A percentile compares a stretch with the other conserved stretches of the same genome.
phyloP scores from a whole-genome alignment of 108 stramenopile species.

The Hondaea fermentalgiana region DNA sequence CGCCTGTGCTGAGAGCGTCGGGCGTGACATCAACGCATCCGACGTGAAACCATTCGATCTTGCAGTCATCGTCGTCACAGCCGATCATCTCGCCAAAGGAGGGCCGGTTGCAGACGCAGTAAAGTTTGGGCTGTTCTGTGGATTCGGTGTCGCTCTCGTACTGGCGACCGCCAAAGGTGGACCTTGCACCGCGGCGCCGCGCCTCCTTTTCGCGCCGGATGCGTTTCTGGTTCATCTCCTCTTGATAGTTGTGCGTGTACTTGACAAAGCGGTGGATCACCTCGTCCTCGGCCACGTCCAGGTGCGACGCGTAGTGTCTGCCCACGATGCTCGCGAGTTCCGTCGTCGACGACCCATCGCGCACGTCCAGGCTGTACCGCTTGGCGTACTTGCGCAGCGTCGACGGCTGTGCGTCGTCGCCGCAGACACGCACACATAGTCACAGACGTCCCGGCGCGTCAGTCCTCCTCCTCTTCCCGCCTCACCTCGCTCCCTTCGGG shows the following conservation, averaged over 20 bases:
- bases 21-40: not conserved
- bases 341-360: not conserved
- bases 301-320: not conserved
- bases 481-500: too few relatives aligned
- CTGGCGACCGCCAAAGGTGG: not conserved
- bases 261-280: not conserved
- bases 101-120: not conserved
- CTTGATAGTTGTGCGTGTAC: not conserved
- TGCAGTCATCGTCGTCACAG: not conserved
- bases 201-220: not conserved
- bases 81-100: constrained; percentile 14
- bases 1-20: not conserved
- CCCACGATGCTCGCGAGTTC: not conserved
- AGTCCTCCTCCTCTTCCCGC: not conserved
- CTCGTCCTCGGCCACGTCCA: not conserved
- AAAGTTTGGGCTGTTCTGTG: not conserved
- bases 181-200: not conserved
- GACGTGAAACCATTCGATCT: constrained; percentile 9
- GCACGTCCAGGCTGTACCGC: not conserved
- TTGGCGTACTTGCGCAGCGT: not conserved
- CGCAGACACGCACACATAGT: not conserved
- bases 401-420: not conserved
- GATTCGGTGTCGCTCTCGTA: not conserved
- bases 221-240: not conserved
- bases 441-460: not conserved